A percentile compares a stretch with the other conserved stretches of the same genome.
phyloP scores from a whole-genome alignment of 768 basidiomycete genomes.

The Phylloporus arenicola region DNA sequence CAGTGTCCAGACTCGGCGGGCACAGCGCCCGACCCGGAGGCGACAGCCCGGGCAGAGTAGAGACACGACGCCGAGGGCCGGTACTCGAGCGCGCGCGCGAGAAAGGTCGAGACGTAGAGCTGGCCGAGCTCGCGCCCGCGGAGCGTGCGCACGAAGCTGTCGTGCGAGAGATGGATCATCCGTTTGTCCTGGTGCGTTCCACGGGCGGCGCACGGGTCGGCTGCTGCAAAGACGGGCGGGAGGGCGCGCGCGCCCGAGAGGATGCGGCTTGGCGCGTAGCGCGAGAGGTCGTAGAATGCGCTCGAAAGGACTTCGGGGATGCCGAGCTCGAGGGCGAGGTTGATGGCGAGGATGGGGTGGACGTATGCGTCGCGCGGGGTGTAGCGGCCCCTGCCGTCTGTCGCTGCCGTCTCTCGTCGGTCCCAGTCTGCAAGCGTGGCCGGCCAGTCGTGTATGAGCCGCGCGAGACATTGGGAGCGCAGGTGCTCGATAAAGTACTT shows the following conservation, averaged over 20 bases:
- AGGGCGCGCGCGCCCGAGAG: constrained; percentile 44
- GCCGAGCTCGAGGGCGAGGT: constrained; percentile 61
- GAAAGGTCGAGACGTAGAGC: constrained; percentile 55
- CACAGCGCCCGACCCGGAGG: not conserved
- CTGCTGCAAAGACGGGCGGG: constrained; percentile 26
- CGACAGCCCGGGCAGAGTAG: constrained; percentile 28
- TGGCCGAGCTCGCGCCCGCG: constrained; percentile 64
- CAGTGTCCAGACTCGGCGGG: constrained; percentile 35
- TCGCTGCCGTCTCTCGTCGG: constrained; percentile 51
- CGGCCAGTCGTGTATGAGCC: constrained; percentile 64
- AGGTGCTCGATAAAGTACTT: constrained; percentile 74
- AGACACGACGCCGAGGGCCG: constrained; percentile 50
- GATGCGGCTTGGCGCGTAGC: constrained; percentile 70
- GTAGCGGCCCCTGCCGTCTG: constrained; percentile 49
- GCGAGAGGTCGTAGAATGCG: constrained; percentile 69
- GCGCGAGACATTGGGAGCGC: constrained; percentile 52
- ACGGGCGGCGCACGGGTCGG: constrained; percentile 13
- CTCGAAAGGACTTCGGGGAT: constrained; percentile 56
- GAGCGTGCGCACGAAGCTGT: constrained; percentile 42
- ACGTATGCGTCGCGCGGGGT: constrained; percentile 52
- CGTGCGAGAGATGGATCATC: constrained; percentile 32
- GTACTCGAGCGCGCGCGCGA: constrained; percentile 48
- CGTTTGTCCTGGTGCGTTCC: not conserved
- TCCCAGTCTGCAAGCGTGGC: constrained; percentile 66
- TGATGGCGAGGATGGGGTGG: constrained; percentile 67